Conservation (phyloP, 768 basidiomycete species). For the Suillus ampliporus region DNA sequence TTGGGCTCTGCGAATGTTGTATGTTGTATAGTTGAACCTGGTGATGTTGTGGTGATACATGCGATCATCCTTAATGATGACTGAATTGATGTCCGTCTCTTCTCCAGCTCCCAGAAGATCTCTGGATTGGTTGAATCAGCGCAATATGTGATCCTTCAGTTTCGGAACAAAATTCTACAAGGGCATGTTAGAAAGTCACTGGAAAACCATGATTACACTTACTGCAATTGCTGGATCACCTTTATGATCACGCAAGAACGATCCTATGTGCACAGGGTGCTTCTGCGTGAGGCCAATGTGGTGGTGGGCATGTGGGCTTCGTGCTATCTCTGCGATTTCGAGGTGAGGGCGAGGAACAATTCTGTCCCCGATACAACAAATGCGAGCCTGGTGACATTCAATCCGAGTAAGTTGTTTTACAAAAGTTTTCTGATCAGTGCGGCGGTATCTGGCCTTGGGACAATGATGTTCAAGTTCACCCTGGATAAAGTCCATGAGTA, state of each 20-base stretch:
- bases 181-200: slow-evolving; percentile 15
- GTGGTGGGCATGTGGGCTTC: slow-evolving; percentile 18
- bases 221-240: slow-evolving; percentile 27
- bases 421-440: slow-evolving; percentile 5
- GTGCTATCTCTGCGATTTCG: background rate
- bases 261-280: background rate
- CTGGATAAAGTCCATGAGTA: slow-evolving; percentile 38
- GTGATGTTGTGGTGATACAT: background rate
- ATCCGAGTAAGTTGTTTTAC: slow-evolving; percentile 13
- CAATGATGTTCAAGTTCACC: slow-evolving; percentile 40
- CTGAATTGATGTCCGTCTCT: slow-evolving; percentile 44
- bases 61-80: background rate
- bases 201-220: too few species aligned
- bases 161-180: slow-evolving; percentile 11
- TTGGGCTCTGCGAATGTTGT: background rate
- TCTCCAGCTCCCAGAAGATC: slow-evolving; percentile 43
- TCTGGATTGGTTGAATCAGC: slow-evolving; percentile 14
- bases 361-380: slow-evolving; percentile 8
- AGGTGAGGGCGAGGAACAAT: background rate
- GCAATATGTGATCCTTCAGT: slow-evolving; percentile 13
- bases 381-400: slow-evolving; percentile 8
- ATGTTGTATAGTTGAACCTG: slow-evolving; percentile 8
- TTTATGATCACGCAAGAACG: slow-evolving; percentile 9
- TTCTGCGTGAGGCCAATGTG: slow-evolving; percentile 23
- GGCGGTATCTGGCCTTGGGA: slow-evolving; percentile 6